A percentile compares a stretch with the other conserved stretches of the same genome.
Evolutionary conservation across 257 asterid species (phyloP).

Genomic region (Nicotiana knightiana): DNA sequence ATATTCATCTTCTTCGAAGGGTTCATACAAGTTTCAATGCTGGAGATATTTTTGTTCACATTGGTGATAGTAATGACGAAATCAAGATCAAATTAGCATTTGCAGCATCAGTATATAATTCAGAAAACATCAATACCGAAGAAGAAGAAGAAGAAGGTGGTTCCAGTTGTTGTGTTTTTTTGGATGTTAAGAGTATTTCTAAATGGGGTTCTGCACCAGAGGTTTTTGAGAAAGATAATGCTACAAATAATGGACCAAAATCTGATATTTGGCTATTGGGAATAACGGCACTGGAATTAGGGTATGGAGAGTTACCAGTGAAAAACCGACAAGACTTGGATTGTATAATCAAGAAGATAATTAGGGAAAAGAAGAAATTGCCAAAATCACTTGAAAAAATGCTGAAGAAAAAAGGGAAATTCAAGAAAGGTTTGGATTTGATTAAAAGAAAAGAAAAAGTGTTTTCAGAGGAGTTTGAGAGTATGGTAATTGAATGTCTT

Average conservation of each 20-base stretch:
- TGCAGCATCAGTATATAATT: not conserved
- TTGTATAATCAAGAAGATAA: not conserved
- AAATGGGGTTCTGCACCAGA: conserved; percentile 26
- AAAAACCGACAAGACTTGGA: not conserved
- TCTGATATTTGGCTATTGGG: conserved; percentile 23
- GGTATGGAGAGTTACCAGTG: conserved; percentile 4
- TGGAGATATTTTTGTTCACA: conserved; percentile 7
- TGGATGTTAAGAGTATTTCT: not conserved
- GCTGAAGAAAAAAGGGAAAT: not conserved
- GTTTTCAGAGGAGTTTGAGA: conserved; percentile 8
- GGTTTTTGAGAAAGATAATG: not conserved
- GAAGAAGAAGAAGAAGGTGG: not conserved
- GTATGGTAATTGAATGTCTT: conserved; percentile 12
- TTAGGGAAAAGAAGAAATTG: not conserved
- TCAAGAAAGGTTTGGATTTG: not conserved
- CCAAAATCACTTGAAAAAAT: not conserved
- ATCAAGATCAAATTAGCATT: conserved; percentile 15
- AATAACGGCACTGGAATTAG: conserved; percentile 20
- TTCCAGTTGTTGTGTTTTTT: not conserved
- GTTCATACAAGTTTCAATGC: conserved; percentile 8
- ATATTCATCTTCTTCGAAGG: not conserved
- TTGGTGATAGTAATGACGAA: not conserved
- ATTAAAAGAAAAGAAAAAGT: not conserved
- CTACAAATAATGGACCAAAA: not conserved
- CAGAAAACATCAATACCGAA: not conserved